phyloP scores from a whole-genome alignment of 2,329 filamentous ascomycete species.

The Aspergillus eucalypticola region DNA sequence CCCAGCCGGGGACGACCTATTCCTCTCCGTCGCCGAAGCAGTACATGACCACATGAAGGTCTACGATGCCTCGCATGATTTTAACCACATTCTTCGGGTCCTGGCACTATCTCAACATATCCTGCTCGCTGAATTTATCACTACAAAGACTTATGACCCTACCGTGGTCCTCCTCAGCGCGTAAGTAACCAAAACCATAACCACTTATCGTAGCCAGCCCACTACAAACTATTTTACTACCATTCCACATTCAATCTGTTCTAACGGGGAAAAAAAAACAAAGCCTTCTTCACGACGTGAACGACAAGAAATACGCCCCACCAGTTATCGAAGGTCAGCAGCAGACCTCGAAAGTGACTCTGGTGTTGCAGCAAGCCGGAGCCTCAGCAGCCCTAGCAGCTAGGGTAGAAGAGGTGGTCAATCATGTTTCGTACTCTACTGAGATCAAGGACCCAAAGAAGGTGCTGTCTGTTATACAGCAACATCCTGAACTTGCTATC shows the following conservation, averaged over 20 bases:
- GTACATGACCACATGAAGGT: constrained; percentile 17
- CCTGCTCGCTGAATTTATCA: constrained; percentile 1
- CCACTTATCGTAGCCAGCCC: neutral
- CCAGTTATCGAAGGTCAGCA: neutral
- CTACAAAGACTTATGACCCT: neutral
- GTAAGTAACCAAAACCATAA: neutral
- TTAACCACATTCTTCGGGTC: constrained; percentile 16
- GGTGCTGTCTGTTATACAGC: neutral
- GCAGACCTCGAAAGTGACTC: constrained; percentile 3
- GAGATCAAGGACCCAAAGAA: constrained; percentile 11
- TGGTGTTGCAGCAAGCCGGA: constrained; percentile 7
- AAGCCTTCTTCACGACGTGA: constrained; percentile 18
- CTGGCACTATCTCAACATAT: constrained; percentile 11
- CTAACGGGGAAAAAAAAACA: neutral
- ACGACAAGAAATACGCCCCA: constrained; percentile 17
- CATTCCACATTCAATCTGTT: neutral
- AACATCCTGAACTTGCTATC: constrained; percentile 7
- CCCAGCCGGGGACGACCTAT: neutral
- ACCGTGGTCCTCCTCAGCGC: constrained; percentile 2
- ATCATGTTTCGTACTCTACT: constrained; percentile 19
- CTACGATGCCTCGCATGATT: constrained; percentile 19
- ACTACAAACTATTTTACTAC: neutral
- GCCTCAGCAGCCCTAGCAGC: neutral
- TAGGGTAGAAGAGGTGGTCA: constrained; percentile 14
- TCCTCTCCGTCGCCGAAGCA: neutral